Evolutionary conservation across 2,329 filamentous ascomycete species (phyloP).

Genomic region (Apiospora rasikravindrae): DNA sequence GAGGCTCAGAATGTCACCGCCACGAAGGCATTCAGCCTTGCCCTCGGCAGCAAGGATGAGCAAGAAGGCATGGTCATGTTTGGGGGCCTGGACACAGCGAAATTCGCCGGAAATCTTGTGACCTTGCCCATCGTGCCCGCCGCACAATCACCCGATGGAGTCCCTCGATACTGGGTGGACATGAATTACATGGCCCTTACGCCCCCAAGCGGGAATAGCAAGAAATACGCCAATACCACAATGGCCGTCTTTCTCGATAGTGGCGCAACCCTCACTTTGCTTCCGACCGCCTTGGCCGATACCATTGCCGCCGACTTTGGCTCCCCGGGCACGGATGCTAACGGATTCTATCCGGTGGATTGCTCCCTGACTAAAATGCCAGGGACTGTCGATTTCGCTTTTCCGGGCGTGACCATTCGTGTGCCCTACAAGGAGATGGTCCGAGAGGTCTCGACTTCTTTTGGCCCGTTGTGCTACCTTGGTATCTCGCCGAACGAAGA

Average conservation of each 20-base stretch:
- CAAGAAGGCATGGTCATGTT: slow-evolving; percentile 70
- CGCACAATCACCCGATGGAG: slow-evolving; percentile 58
- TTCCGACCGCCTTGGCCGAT: slow-evolving; percentile 62
- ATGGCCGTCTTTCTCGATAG: slow-evolving; percentile 72
- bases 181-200: slow-evolving; percentile 52
- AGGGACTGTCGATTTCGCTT: slow-evolving; percentile 55
- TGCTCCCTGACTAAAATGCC: slow-evolving; percentile 47
- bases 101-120: slow-evolving; percentile 64
- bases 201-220: slow-evolving; percentile 41
- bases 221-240: slow-evolving; percentile 43
- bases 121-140: slow-evolving; percentile 65
- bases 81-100: slow-evolving; percentile 69
- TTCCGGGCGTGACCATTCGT: slow-evolving; percentile 51
- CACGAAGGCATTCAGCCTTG: slow-evolving; percentile 69
- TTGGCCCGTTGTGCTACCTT: slow-evolving; percentile 49
- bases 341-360: slow-evolving; percentile 53
- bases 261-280: slow-evolving; percentile 70
- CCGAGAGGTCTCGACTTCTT: slow-evolving; percentile 38
- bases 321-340: slow-evolving; percentile 41
- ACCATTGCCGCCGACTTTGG: slow-evolving; percentile 56
- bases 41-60: slow-evolving; percentile 65
- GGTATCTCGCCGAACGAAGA: slow-evolving; percentile 53
- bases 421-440: slow-evolving; percentile 58
- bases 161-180: slow-evolving; percentile 58
- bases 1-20: slow-evolving; percentile 57